Percentiles rank a stretch among this genome's conserved stretches.
These are phyloP conservation scores for Rhodamnia rubescens DNA, from an alignment of 345 rosid genomes.

Conservation along the genomic window DNA sequence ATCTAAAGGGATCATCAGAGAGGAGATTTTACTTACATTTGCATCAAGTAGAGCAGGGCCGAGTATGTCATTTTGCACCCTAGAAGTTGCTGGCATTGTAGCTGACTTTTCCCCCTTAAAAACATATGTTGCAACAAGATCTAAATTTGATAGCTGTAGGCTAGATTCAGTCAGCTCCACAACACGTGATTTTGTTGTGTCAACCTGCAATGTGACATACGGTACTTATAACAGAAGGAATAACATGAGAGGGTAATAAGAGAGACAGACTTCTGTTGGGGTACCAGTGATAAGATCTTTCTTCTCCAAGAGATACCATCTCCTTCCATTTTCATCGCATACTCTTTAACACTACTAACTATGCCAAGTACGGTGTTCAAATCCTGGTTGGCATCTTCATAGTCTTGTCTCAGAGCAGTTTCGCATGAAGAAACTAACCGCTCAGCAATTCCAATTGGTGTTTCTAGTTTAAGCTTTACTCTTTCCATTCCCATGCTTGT, in stretches of 20 bases:
- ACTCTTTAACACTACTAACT: constrained; percentile 47
- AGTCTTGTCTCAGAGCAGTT: constrained; percentile 45
- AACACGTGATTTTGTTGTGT: constrained; percentile 48
- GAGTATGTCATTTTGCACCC: constrained; percentile 59
- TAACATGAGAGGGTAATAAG: background rate
- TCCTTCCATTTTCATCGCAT: constrained; percentile 47
- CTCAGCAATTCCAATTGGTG: constrained; percentile 76
- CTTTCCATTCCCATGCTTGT: constrained; percentile 70
- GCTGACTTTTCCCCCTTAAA: constrained; percentile 51
- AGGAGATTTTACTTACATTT: constrained; percentile 36
- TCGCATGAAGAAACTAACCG: constrained; percentile 65
- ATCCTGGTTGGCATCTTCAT: constrained; percentile 49
- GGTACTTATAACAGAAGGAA: constrained; percentile 1
- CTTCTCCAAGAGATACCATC: constrained; percentile 81
- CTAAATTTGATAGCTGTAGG: constrained; percentile 65
- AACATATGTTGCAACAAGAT: constrained; percentile 49
- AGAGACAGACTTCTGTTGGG: background rate
- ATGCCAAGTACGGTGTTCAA: constrained; percentile 39
- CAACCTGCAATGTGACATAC: constrained; percentile 43
- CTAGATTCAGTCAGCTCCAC: constrained; percentile 71
- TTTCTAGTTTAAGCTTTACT: constrained; percentile 87
- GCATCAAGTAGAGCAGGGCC: constrained; percentile 70
- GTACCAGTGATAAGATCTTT: constrained; percentile 57
- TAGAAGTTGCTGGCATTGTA: constrained; percentile 37
- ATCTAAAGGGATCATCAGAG: background rate